Percentiles rank a stretch among this genome's conserved stretches.
Evolutionary conservation across 2,329 filamentous ascomycete genomes (phyloP).

Genomic region (Alternaria gansuensis): DNA sequence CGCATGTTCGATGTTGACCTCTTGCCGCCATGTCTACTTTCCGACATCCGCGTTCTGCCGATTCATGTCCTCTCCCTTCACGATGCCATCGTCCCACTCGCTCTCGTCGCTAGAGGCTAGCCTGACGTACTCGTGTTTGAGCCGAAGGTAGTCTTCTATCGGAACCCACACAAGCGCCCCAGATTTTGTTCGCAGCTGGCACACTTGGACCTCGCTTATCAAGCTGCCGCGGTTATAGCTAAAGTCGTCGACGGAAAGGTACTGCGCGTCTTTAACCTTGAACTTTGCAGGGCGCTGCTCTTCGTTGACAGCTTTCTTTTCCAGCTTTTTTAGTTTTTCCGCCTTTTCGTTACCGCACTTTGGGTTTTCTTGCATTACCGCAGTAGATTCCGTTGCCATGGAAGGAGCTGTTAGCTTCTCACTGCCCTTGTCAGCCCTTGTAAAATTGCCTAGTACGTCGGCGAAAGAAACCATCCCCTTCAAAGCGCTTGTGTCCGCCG

Average conservation of each 20-base stretch:
- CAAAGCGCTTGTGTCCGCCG: no score
- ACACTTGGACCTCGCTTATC: not conserved
- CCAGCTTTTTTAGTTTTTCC: no score
- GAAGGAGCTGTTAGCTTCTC: not conserved
- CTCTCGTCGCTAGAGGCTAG: conserved; percentile 7
- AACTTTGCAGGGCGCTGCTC: not conserved
- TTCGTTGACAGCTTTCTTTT: not conserved
- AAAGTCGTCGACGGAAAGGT: not conserved
- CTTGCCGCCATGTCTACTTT: conserved; percentile 8
- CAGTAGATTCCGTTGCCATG: not conserved
- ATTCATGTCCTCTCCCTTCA: conserved; percentile 16
- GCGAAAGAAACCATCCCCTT: no score
- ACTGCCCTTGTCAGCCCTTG: not conserved
- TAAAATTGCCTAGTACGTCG: not conserved
- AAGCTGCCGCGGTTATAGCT: not conserved
- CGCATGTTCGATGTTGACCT: conserved; percentile 1
- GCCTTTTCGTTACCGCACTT: not conserved
- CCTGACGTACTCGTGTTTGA: not conserved
- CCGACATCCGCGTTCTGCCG: conserved; percentile 10
- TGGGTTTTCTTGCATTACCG: not conserved
- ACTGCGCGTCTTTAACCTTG: not conserved
- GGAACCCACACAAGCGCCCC: not conserved
- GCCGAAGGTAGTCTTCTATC: not conserved
- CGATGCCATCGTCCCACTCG: conserved; percentile 5
- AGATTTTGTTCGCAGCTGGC: not conserved